Base-by-base conservation (phyloP, 805 yeast genomes). In the Cephaloascus albidus region DNA sequence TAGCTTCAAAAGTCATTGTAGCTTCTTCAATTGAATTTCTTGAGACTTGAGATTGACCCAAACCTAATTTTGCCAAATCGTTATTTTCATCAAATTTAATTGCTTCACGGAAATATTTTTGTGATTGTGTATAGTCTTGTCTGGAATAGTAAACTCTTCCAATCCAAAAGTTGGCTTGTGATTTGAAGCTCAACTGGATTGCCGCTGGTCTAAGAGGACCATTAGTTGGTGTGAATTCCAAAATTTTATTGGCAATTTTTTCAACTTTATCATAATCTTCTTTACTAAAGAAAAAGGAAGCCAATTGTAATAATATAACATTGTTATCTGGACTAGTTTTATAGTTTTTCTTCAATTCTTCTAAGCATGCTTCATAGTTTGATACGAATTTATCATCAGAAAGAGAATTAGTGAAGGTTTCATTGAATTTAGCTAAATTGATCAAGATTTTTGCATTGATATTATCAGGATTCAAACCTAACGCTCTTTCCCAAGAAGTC, bases 21-120 rank as follows among this genome's bases (percentile, higher is more conserved):
- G 97, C 93, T 54, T 89, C 97, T 50, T 85, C 88, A 10, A 74
- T 54, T 33, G 83, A 75, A 36, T 80, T 81, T 54, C 89, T 80
- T 39, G 78, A 70, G 39, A 82, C 73, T 53, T 87, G 88, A 2
- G 95, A 74, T 56, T 87, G 94, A 1, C 94, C 96, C 42, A 84
- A 71, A 23, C 96, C 97, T 40, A 89, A 65, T 47, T 78, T 78
- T 0, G 96, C 80, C 17, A 83, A 68, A 3, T 81, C 51, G 49
- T 85, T 85, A 37, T 62, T 68, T 31, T 79, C 85, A 52, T 83
- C 78, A 30, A 72, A 61, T 44, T 76, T 78, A 33, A 77, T 70
- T 4, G 97, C 77, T 42, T 78, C 85, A 45, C 81, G 80, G 57
- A 85, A 90, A 49, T 70, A 65, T 40, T 71, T 72, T 49, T 85